A percentile compares a stretch with the other conserved stretches of the same genome.
Evolutionary conservation across 2,329 filamentous ascomycete genomes (phyloP).

Genomic region (Leptographium wingfieldii): DNA sequence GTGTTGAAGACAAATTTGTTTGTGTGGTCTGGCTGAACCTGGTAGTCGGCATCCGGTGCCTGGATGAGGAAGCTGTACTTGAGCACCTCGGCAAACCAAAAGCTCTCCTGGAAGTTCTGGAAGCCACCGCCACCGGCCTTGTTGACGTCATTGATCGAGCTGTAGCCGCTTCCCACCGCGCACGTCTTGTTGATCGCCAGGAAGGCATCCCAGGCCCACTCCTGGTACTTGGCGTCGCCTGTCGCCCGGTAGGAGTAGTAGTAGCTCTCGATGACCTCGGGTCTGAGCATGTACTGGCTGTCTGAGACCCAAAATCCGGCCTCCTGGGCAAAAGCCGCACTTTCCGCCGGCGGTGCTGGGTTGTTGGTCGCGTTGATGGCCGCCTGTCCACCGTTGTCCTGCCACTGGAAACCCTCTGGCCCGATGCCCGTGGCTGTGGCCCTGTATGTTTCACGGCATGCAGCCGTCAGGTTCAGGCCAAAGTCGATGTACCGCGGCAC

Average conservation of each 20-base stretch:
- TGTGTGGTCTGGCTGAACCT: slow-evolving; percentile 30
- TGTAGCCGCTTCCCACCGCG: slow-evolving; percentile 53
- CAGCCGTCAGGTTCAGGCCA: slow-evolving; percentile 57
- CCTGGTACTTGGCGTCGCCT: slow-evolving; percentile 61
- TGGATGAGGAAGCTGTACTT: slow-evolving; percentile 74
- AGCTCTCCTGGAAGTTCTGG: slow-evolving; percentile 68
- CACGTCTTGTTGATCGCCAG: slow-evolving; percentile 51
- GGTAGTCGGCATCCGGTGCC: slow-evolving; percentile 42
- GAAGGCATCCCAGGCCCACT: slow-evolving; percentile 77
- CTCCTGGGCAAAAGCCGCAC: slow-evolving; percentile 47
- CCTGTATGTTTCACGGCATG: slow-evolving; percentile 63
- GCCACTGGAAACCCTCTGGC: slow-evolving; percentile 59
- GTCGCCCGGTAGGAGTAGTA: slow-evolving; percentile 83
- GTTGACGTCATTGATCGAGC: slow-evolving; percentile 54
- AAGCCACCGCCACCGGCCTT: slow-evolving; percentile 44
- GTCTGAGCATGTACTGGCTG: slow-evolving; percentile 53
- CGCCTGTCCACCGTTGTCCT: slow-evolving; percentile 24
- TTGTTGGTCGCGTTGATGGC: slow-evolving; percentile 26
- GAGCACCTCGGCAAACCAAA: slow-evolving; percentile 76
- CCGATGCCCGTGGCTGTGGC: slow-evolving; percentile 60
- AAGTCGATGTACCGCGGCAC: slow-evolving; percentile 57
- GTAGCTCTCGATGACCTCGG: slow-evolving; percentile 71
- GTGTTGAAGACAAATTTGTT: slow-evolving; percentile 39
- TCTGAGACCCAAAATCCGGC: slow-evolving; percentile 61
- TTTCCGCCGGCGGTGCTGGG: slow-evolving; percentile 26